phyloP scores from a whole-genome alignment of 345 rosid genomes.

The Camelina laxa region DNA sequence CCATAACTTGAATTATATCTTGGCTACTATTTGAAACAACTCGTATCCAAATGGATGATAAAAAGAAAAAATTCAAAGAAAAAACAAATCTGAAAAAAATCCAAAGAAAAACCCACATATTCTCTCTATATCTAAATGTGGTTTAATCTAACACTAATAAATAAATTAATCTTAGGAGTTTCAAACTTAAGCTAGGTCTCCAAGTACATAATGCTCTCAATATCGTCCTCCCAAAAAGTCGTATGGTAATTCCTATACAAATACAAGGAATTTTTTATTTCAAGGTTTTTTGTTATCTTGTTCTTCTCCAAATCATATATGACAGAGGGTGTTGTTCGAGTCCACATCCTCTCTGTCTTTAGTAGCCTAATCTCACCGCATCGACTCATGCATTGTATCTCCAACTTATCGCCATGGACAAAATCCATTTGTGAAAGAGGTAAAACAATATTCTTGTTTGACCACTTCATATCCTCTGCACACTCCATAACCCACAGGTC shows the following conservation, averaged over 20 bases:
- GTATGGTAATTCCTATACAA: too few species aligned
- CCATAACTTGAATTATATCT: too few species aligned
- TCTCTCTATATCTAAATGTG: too few species aligned
- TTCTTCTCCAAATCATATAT: background rate
- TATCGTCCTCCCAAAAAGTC: background rate
- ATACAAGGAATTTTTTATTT: background rate
- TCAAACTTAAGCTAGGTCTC: background rate
- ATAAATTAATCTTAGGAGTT: too few species aligned
- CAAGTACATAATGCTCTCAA: background rate
- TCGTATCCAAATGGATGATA: too few species aligned
- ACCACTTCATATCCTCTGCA: background rate
- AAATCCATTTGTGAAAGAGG: background rate
- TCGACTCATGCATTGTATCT: background rate
- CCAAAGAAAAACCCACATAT: too few species aligned
- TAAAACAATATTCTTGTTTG: background rate
- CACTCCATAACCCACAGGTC: background rate
- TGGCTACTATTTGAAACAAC: too few species aligned
- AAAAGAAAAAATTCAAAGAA: too few species aligned
- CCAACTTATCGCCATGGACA: background rate
- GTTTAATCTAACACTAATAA: too few species aligned
- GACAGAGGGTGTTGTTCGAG: background rate
- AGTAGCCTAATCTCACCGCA: background rate
- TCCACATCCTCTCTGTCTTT: background rate
- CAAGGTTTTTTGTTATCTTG: background rate
- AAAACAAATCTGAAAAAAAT: too few species aligned